These are phyloP conservation scores for Ceratocystis cubensis DNA, from an alignment of 2,329 filamentous ascomycete genomes.

Conservation along the genomic window DNA sequence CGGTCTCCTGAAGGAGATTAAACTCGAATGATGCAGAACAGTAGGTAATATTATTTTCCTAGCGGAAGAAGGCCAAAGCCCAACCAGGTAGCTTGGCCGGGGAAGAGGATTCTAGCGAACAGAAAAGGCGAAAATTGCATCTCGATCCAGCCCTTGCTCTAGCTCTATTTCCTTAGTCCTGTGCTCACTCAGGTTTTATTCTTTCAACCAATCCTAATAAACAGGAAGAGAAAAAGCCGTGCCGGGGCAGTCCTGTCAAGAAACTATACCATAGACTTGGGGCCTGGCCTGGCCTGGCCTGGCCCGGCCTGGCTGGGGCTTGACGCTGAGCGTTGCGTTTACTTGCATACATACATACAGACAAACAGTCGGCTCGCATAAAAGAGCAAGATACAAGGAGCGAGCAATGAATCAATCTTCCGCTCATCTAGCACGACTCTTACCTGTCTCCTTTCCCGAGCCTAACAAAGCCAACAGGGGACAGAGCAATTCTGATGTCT, in stretches of 20 bases:
- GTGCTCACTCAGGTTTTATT: neutral
- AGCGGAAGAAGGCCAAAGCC: neutral
- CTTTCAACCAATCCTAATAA: no score
- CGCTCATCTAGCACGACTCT: neutral
- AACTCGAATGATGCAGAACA: neutral
- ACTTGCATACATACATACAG: neutral
- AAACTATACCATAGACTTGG: neutral
- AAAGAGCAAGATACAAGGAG: no score
- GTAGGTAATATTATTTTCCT: no score
- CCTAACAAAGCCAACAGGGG: neutral
- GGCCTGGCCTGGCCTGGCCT: neutral
- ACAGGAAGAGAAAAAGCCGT: no score
- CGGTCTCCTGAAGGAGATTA: neutral
- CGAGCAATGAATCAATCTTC: neutral
- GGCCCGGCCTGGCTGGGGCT: neutral
- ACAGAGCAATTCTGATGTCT: neutral
- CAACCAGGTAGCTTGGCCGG: neutral
- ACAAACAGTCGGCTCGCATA: neutral
- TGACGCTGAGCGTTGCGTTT: neutral
- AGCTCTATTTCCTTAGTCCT: neutral
- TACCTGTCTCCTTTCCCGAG: neutral
- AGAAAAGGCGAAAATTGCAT: neutral
- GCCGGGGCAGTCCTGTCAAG: neutral
- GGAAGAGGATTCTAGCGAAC: neutral
- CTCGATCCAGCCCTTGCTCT: constrained; percentile 9